Base-by-base conservation (phyloP, 1,284 basidiomycete genomes). In the Jaminaea rosea region DNA sequence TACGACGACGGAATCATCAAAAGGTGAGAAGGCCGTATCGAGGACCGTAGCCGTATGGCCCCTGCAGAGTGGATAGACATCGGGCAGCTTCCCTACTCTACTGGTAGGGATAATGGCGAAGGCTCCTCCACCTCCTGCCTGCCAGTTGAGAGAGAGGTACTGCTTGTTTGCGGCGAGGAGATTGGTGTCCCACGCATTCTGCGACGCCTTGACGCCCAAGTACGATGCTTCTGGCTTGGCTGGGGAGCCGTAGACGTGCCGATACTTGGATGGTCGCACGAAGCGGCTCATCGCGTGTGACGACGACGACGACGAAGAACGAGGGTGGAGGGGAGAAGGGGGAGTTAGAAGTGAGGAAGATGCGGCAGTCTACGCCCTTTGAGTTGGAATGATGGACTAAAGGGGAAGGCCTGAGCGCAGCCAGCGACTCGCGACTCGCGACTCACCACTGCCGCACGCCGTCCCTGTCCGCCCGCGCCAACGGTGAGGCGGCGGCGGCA, bases 1-100 rank as follows among this genome's bases (percentile, higher is more conserved):
- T 2, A 87, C 91, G 59, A 96, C 85, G 67, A 94, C 79, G 15
- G 82, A 79, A 76, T 97, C 92, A 72, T 92, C 85, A 74, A 94
- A 91, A 1, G 92, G 92, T 0, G 87, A 90, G 88, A 91, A 98
- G 65, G 88, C 88, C 0, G 93, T 97, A 76, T 97, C 93, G 47
- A 97, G 85, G n/a, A 90, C 87, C 29, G 86, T 77, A 0, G 84
- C 87, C 6, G 84, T 84, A 69, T 82, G 81, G 27, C 85, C 87
- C 53, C 93, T 84, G 23, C 89, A 90, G 45, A 98, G 82, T 0
- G 93, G 93, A 49, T 96, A 82, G 64, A 87, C 82, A 72, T 98
- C 93, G 2, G 91, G 92, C 27, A 97, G 81, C 76, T 92, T 77
- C 47, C 76, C 76, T 0, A 72, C 68, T 15, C 61, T 53, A 29